phyloP scores from a whole-genome alignment of 2,329 filamentous ascomycete genomes.

The Paecilomyces sp. region DNA sequence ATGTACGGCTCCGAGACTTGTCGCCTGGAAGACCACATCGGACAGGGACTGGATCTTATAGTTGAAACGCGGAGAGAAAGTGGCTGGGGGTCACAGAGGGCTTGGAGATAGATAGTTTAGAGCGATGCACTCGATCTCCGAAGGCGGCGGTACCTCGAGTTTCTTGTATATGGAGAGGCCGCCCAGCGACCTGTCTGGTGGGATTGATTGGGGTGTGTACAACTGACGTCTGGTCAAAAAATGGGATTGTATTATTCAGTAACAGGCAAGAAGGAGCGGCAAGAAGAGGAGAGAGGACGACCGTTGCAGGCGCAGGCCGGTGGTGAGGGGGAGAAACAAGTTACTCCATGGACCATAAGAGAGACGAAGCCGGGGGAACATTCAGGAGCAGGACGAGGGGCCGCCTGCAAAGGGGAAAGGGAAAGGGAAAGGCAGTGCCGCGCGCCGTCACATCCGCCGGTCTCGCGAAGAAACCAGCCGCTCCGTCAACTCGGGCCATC shows the following conservation, averaged over 20 bases:
- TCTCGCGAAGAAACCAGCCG: background rate
- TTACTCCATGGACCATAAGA: background rate
- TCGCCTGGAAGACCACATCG: conserved; percentile 2
- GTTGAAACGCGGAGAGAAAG: background rate
- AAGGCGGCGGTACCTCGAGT: background rate
- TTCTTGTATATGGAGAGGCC: background rate
- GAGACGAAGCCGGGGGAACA: background rate
- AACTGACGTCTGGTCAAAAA: background rate
- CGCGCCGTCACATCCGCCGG: background rate
- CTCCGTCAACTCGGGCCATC: too few species aligned
- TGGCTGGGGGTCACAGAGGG: background rate
- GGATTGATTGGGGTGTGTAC: background rate
- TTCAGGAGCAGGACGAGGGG: background rate
- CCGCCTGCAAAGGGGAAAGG: background rate
- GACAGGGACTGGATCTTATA: conserved; percentile 2
- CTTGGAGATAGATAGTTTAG: background rate
- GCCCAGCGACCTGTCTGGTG: background rate
- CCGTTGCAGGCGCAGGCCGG: background rate
- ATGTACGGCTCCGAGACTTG: conserved; percentile 8
- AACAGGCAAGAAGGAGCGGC: background rate
- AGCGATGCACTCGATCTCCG: background rate
- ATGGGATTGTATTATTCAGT: background rate
- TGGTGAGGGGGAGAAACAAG: background rate
- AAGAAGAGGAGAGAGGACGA: background rate
- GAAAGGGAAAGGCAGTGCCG: background rate